phyloP scores from a whole-genome alignment of 768 basidiomycete genomes.

The Gymnopilus junonius region DNA sequence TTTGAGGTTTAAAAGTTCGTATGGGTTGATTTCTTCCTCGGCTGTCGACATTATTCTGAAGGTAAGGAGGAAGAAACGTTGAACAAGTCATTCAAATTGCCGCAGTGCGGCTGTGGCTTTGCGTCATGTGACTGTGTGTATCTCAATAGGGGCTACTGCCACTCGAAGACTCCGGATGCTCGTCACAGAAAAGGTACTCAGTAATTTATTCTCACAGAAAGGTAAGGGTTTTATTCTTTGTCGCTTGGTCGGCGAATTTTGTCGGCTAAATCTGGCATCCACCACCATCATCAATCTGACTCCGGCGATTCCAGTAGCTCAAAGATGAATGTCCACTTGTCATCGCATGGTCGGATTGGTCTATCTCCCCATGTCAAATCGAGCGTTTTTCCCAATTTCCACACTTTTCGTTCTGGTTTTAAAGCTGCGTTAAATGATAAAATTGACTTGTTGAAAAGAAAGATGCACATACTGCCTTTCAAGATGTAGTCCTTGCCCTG shows the following conservation, averaged over 20 bases:
- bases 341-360: constrained; percentile 24
- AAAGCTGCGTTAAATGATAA: neutral
- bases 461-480: constrained; percentile 31
- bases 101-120: neutral
- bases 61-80: neutral
- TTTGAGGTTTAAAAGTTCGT: constrained; percentile 67
- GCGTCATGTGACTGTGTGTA: neutral
- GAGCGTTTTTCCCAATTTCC: constrained; percentile 35
- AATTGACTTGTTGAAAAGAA: neutral
- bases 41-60: constrained; percentile 23
- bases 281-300: neutral
- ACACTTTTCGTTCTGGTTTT: constrained; percentile 29
- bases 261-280: no score
- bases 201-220: no score
- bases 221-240: no score
- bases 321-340: constrained; percentile 40
- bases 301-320: constrained; percentile 8
- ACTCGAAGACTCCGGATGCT: no score
- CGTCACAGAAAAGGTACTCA: no score
- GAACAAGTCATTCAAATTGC: no score
- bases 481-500: constrained; percentile 34
- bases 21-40: constrained; percentile 72
- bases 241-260: no score
- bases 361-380: constrained; percentile 34
- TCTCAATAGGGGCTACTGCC: neutral